These are phyloP conservation scores for Knufia petricola DNA, from an alignment of 2,329 filamentous ascomycete species.

Conservation along the genomic window DNA sequence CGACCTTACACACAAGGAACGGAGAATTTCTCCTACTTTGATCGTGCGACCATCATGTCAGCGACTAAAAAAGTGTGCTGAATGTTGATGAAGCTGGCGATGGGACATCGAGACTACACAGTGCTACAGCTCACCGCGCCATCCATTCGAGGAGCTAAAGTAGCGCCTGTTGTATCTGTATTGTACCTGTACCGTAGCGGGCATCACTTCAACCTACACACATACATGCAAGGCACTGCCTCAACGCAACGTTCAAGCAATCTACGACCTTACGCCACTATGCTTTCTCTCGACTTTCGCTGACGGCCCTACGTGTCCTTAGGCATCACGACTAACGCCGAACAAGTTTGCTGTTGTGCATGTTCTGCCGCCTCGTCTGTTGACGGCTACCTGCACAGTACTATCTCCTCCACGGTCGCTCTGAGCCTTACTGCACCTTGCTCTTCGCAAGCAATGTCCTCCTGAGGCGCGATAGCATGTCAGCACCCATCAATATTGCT, in stretches of 20 bases:
- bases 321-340: background rate
- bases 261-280: background rate
- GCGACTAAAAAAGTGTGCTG: too few relatives aligned
- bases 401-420: background rate
- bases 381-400: background rate
- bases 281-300: background rate
- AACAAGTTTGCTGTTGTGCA: background rate
- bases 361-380: background rate
- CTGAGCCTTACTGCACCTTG: constrained; percentile 6
- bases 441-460: background rate
- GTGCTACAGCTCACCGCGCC: too few relatives aligned
- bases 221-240: background rate
- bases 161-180: too few relatives aligned
- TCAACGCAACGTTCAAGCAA: background rate
- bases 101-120: too few relatives aligned
- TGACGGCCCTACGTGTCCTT: background rate
- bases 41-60: too few relatives aligned
- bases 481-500: constrained; percentile 11
- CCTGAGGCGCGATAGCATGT: constrained; percentile 8
- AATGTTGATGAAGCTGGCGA: too few relatives aligned
- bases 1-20: too few relatives aligned
- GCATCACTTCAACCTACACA: too few relatives aligned
- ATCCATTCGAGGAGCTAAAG: too few relatives aligned
- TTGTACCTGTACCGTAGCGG: too few relatives aligned
- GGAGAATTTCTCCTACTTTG: too few relatives aligned